Conservation (phyloP, 345 rosid species). For the Salix suchowensis region DNA sequence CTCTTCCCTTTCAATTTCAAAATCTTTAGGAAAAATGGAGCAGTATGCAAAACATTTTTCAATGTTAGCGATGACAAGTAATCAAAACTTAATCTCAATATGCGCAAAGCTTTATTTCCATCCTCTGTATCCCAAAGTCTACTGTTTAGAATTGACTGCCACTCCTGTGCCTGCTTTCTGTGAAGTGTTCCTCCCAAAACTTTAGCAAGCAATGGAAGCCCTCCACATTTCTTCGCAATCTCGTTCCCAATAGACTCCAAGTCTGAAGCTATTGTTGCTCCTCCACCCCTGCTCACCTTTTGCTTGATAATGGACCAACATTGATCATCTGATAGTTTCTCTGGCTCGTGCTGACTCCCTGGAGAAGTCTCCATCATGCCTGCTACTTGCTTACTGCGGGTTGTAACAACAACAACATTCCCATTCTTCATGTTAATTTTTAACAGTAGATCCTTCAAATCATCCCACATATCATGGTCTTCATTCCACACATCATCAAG, state of each 20-base stretch:
- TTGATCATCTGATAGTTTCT: neutral
- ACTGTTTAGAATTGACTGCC: conserved; percentile 15
- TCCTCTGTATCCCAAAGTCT: neutral
- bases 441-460: conserved; percentile 5
- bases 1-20: neutral
- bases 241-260: conserved; percentile 9
- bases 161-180: neutral
- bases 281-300: neutral
- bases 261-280: neutral
- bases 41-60: conserved; percentile 11
- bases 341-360: neutral
- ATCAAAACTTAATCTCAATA: conserved; percentile 4
- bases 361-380: neutral
- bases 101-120: too few species aligned
- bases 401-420: conserved; percentile 13
- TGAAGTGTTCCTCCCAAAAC: neutral
- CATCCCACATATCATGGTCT: neutral
- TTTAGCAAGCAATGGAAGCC: too few species aligned
- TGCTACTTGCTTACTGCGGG: conserved; percentile 18
- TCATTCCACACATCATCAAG: conserved; percentile 29
- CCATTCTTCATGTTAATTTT: neutral
- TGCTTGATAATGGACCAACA: conserved; percentile 19
- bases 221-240: too few species aligned
- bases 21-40: neutral
- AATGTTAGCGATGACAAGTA: neutral